These are phyloP conservation scores for Tulasnella sp. DNA, from an alignment of 768 basidiomycete species.

Conservation along the genomic window DNA sequence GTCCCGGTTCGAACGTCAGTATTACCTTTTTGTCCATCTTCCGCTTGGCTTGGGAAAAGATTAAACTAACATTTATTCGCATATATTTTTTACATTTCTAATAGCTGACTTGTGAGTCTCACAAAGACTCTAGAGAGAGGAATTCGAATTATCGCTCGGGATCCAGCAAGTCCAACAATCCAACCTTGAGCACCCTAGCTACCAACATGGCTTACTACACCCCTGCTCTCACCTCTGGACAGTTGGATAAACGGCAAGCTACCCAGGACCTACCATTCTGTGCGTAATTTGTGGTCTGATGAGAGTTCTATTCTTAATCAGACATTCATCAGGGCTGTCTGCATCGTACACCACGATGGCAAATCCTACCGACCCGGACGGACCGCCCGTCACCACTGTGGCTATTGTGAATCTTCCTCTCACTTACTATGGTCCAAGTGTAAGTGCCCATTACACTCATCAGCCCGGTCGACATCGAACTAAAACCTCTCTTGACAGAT, in stretches of 20 bases:
- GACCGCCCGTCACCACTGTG: slow-evolving; percentile 38
- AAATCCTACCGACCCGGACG: slow-evolving; percentile 16
- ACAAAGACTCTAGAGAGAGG: background rate
- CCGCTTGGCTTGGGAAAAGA: background rate
- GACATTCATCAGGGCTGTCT: slow-evolving; percentile 21
- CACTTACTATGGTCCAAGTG: slow-evolving; percentile 80
- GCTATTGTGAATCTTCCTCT: slow-evolving; percentile 61
- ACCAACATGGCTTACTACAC: background rate
- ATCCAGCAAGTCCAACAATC: background rate
- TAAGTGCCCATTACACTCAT: slow-evolving; percentile 44
- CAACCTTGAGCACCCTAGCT: background rate
- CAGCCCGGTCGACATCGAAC: background rate
- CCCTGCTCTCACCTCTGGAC: background rate
- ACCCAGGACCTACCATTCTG: slow-evolving; percentile 26
- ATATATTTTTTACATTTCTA: background rate
- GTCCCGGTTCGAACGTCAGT: slow-evolving; percentile 15
- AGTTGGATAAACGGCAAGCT: background rate
- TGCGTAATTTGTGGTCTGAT: background rate
- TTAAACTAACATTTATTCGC: background rate
- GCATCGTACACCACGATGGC: slow-evolving; percentile 22
- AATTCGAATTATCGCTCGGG: background rate
- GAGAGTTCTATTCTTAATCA: background rate
- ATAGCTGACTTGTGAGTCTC: background rate
- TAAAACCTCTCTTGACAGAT: slow-evolving; percentile 48
- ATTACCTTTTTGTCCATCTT: background rate